phyloP scores from a whole-genome alignment of 1,284 basidiomycete genomes.

The Bjerkandera adusta region DNA sequence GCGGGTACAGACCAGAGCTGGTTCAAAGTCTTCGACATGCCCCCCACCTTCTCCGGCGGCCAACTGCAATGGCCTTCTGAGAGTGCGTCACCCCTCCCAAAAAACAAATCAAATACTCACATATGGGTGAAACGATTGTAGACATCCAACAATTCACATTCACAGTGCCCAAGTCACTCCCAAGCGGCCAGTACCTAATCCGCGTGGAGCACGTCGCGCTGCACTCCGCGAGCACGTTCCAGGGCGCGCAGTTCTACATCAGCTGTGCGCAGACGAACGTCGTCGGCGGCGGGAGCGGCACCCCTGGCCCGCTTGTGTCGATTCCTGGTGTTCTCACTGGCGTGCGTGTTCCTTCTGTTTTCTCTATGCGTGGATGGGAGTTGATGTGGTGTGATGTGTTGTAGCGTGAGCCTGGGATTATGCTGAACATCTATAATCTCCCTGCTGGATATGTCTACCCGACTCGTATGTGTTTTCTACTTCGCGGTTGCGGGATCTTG shows the following conservation, averaged over 20 bases:
- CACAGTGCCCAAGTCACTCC: conserved; percentile 31
- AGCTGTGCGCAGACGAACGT: conserved; percentile 33
- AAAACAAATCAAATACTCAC: not conserved
- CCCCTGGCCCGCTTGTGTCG: conserved; percentile 37
- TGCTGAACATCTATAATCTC: conserved; percentile 24
- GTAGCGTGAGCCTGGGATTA: conserved; percentile 23
- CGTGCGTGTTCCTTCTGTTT: conserved; percentile 9
- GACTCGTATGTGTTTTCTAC: conserved; percentile 15
- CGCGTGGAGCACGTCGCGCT: conserved; percentile 33
- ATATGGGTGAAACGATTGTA: conserved; percentile 26
- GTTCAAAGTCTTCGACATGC: conserved; percentile 48
- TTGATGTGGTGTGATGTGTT: not conserved
- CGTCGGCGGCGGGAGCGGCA: conserved; percentile 36
- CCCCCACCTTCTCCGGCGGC: conserved; percentile 33
- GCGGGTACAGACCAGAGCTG: conserved; percentile 43
- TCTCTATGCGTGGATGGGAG: not conserved
- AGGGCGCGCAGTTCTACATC: conserved; percentile 29
- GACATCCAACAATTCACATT: conserved; percentile 32
- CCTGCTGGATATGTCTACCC: conserved; percentile 19
- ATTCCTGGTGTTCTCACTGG: conserved; percentile 44
- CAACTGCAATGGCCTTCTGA: conserved; percentile 35
- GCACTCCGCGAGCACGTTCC: conserved; percentile 24
- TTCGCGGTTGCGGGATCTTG: not conserved
- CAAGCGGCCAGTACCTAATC: conserved; percentile 30
- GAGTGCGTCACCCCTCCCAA: conserved; percentile 29